Evolutionary conservation across 2,329 filamentous ascomycete species (phyloP), one percentile per base, ranked within the genome.

Genomic region (Pyricularia sp.): DNA sequence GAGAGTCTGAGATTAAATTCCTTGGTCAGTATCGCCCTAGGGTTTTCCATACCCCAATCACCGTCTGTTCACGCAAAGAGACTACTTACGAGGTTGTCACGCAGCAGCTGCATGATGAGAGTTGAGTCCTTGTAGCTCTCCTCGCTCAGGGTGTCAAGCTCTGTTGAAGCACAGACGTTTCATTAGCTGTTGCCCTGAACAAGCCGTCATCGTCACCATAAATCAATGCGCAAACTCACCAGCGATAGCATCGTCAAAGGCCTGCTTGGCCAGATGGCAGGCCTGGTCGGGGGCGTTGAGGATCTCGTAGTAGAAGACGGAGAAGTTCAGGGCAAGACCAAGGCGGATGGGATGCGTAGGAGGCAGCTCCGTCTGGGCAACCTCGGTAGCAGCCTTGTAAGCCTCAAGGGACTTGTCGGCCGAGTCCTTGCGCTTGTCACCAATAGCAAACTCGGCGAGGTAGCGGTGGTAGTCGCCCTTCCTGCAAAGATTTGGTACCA

Each of bases 401-500:
- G 93, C 93, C 84, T 96, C 93, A 72, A 96, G 91, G 64, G 93
- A 94, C 82, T 91, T 89, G 79, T 93, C 90, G 80, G 93, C 92
- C 70, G 93, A 93, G 72, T 86, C 87, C 89, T 96, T 96, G 82
- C 93, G 92, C 83, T 91, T 91, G 77, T 97, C 92, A 74, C 92
- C 91, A 77, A 90, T 84, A 74, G 92, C 93, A 78, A 97, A 97
- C 84, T 97, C 93, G 76, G 93, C 93, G 68, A 97, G 90, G 82
- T 97, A 97, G 77, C 93, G 92, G 88, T 97, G 92, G 86, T 97
- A 97, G 82, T 97, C 93, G 79, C 93, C 93, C 91, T 96, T 97
- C 93, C 93, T 96, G 71, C 76, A 70, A 65, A 57, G 6, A 28
- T 1, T 3, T 16, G 13, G 9, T 57, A 24, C 53, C n/a, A n/a